Evolutionary conservation across 164 flowering plant species (phyloP), one percentile per base, ranked within the genome.

Genomic region (Piper betle): DNA sequence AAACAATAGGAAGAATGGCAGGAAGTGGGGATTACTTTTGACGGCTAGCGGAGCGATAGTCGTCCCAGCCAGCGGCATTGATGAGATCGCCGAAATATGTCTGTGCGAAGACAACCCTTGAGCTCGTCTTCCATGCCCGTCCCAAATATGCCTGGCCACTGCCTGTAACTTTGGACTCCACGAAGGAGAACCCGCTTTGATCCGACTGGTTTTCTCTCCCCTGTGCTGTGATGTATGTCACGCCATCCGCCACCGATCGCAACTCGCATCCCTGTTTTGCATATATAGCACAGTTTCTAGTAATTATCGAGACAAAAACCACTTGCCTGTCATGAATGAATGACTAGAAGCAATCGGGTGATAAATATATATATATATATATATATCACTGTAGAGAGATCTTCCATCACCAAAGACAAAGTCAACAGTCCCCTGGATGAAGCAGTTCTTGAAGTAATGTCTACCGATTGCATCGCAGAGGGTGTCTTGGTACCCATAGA

Each of bases 371-470:
- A n/a, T n/a, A n/a, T n/a, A n/a, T n/a, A n/a, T n/a, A n/a, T n/a
- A n/a, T 11, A 19, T 1, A 59, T 64, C 72, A 64, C 37, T 7
- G 19, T 69, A 69, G 53, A 60, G 40, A 15, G 72, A 69, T 52
- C 52, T 60, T 18, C 72, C 74, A 39, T 67, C 46, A 33, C 74
- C 71, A 61, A 67, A 64, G 40, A 71, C 67, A 62, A 60, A 68
- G 67, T 71, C 70, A 2, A 66, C 64, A 2, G 64, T 37, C 15
- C 74, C 74, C 55, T 63, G 60, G 46, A 71, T 60, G 37, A 62
- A 71, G 55, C 64, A 66, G 37, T 67, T 63, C 25, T 62, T 46
- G 61, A 66, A 71, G 59, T 58, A 71, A 55, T 71, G 74, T 20
- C 55, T 58, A 11, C 74, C 74, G 10, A 11, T 59, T 19, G 58